A percentile compares a stretch with the other conserved stretches of the same genome.
These are phyloP conservation scores for Styphnolobium japonicum DNA, from an alignment of 306 rosid species.

Conservation along the genomic window DNA sequence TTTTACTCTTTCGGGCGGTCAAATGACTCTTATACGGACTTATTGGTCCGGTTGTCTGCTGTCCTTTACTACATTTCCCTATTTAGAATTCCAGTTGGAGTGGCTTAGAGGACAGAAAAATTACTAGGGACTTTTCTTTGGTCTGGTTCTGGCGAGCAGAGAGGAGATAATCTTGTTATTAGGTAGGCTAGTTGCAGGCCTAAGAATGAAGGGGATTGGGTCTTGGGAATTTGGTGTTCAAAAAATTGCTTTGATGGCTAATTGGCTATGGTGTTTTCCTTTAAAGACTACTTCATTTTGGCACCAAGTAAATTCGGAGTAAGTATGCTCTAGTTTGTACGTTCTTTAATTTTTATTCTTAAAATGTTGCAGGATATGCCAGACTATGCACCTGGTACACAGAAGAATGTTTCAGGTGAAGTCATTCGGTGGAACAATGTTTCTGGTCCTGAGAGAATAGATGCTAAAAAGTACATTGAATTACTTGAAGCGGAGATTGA, in stretches of 20 bases:
- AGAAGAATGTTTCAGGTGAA: conserved; percentile 91
- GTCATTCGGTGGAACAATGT: conserved; percentile 93
- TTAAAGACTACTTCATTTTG: neutral
- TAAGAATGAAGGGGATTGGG: conserved; percentile 5
- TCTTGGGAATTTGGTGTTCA: conserved; percentile 1
- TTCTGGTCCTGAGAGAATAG: conserved; percentile 82
- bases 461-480: conserved; percentile 94
- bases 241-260: neutral
- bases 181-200: neutral
- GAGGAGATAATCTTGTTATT: neutral
- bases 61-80: neutral
- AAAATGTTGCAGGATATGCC: conserved; percentile 66
- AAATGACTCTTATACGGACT: neutral
- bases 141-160: neutral
- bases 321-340: conserved; percentile 12
- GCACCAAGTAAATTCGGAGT: neutral
- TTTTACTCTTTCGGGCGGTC: neutral
- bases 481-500: conserved; percentile 94
- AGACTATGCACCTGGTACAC: conserved; percentile 92
- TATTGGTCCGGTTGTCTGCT: neutral
- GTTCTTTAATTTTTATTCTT: conserved; percentile 22
- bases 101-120: conserved; percentile 12
- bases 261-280: neutral
- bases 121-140: neutral
- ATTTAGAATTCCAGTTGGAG: neutral